These are phyloP conservation scores for Russula earlei DNA, from an alignment of 768 basidiomycete genomes.

Conservation along the genomic window DNA sequence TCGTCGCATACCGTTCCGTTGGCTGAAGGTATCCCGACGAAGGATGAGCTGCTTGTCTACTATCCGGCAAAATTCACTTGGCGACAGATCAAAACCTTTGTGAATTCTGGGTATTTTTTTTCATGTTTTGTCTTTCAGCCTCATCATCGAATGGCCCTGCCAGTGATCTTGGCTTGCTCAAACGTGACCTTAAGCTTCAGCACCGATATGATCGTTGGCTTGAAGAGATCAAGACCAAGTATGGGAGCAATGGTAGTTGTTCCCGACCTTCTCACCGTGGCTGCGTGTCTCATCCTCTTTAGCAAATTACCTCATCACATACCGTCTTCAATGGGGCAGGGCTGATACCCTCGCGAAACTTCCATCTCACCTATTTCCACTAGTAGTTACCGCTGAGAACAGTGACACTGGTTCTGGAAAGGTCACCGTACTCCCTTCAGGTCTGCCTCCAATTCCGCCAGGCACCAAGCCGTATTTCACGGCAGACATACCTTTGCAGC, in stretches of 20 bases:
- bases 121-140: background rate
- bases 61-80: constrained; percentile 75
- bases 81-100: constrained; percentile 63
- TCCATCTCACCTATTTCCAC: constrained; percentile 38
- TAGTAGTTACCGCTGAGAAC: background rate
- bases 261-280: background rate
- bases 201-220: constrained; percentile 54
- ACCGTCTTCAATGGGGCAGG: constrained; percentile 70
- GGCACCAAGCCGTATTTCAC: constrained; percentile 53
- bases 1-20: constrained; percentile 29
- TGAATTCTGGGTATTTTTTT: constrained; percentile 60
- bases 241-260: constrained; percentile 57
- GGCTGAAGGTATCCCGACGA: constrained; percentile 55
- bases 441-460: constrained; percentile 27
- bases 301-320: constrained; percentile 66
- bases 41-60: constrained; percentile 51
- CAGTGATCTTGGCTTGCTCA: constrained; percentile 74
- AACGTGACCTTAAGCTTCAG: constrained; percentile 64
- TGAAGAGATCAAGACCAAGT: constrained; percentile 40
- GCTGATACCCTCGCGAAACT: constrained; percentile 56
- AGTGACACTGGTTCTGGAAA: background rate
- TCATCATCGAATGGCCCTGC: background rate
- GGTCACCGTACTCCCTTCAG: background rate
- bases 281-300: background rate
- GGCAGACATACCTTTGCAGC: constrained; percentile 45